A percentile compares a stretch with the other conserved stretches of the same genome.
These are phyloP conservation scores for Capsicum baccatum DNA, from an alignment of 257 asterid species.

Conservation along the genomic window DNA sequence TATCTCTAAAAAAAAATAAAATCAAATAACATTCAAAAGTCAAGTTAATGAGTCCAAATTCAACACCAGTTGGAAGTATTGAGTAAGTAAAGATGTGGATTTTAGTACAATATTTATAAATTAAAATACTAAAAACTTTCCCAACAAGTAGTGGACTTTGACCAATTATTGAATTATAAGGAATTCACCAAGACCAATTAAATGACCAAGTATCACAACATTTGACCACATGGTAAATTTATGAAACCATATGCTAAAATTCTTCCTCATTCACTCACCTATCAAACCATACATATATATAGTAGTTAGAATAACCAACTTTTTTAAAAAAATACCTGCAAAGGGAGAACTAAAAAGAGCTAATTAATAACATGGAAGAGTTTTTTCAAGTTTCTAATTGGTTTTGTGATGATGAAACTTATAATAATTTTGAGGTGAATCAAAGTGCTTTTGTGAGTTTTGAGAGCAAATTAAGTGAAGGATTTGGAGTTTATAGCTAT, in stretches of 20 bases:
- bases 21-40: neutral
- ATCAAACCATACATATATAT: neutral
- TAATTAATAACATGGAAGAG: too few species aligned
- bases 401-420: conserved; percentile 27
- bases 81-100: neutral
- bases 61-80: neutral
- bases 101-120: neutral
- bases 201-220: neutral
- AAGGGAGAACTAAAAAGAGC: too few species aligned
- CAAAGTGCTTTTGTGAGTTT: conserved; percentile 47
- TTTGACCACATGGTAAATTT: conserved; percentile 39
- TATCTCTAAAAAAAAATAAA: neutral
- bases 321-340: too few species aligned
- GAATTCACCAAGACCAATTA: neutral
- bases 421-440: neutral
- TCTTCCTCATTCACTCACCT: neutral
- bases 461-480: conserved; percentile 26
- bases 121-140: neutral
- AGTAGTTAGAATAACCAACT: conserved; percentile 17
- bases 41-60: neutral
- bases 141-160: neutral
- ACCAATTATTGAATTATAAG: neutral
- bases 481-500: neutral
- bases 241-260: neutral
- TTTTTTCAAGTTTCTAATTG: too few species aligned